Evolutionary conservation across 1,284 basidiomycete genomes (phyloP).

Genomic region (Apiotrichum sp.): DNA sequence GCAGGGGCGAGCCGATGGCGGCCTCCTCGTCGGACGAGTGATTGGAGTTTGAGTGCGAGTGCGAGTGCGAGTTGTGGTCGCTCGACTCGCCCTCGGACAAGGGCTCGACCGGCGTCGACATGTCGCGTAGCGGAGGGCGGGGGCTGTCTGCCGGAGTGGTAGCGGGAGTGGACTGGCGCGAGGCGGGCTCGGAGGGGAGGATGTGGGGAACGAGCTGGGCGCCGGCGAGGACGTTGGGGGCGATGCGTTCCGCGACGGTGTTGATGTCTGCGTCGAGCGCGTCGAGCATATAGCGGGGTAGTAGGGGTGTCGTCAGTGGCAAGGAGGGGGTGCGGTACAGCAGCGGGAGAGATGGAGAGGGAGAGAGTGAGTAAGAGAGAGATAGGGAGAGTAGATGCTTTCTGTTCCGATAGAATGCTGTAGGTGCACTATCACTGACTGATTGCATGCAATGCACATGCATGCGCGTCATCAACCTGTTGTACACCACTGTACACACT

Average conservation of each 20-base stretch:
- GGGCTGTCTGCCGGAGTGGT: not conserved
- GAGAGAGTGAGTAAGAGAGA: no score
- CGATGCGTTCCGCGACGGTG: not conserved
- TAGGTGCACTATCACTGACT: no score
- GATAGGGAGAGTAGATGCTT: no score
- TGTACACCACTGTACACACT: no score
- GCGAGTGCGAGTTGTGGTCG: not conserved
- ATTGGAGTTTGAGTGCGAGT: not conserved
- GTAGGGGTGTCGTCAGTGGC: no score
- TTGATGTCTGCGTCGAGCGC: not conserved
- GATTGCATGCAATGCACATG: no score
- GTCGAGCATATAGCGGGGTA: no score
- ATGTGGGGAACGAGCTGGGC: not conserved
- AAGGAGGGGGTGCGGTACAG: no score
- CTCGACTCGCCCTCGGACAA: not conserved
- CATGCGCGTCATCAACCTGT: no score
- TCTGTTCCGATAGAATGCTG: no score
- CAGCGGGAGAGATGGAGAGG: not conserved
- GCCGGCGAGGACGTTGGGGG: not conserved
- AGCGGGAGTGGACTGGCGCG: not conserved
- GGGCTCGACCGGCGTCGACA: not conserved
- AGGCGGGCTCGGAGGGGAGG: not conserved
- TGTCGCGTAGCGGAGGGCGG: not conserved
- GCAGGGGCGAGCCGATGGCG: not conserved
- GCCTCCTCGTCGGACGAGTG: not conserved